Conservation (phyloP, 441 rosid species). For the Capsella rubella region DNA sequence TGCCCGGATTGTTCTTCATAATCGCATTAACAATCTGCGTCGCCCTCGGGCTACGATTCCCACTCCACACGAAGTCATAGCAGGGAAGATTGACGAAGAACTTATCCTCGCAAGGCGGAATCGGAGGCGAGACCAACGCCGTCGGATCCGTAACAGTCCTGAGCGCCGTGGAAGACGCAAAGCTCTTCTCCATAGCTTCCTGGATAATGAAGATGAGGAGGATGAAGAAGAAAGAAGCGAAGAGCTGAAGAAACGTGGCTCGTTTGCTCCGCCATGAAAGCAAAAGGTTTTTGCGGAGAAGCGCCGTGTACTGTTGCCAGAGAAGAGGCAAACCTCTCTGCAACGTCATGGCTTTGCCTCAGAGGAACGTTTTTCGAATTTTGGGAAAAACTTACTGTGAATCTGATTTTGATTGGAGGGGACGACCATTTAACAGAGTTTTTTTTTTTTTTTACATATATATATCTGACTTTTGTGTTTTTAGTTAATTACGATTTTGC, state of each 20-base stretch:
- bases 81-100: conserved; percentile 66
- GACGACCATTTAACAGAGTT: too few relatives aligned
- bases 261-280: conserved; percentile 91
- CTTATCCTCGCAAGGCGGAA: conserved; percentile 87
- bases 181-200: conserved; percentile 52
- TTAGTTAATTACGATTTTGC: too few relatives aligned
- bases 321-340: conserved; percentile 60
- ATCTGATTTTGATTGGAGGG: too few relatives aligned
- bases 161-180: conserved; percentile 47
- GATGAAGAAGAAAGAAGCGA: conserved; percentile 88
- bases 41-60: conserved; percentile 59
- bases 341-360: conserved; percentile 48
- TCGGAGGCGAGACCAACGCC: conserved; percentile 57
- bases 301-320: conserved; percentile 66
- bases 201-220: conserved; percentile 77
- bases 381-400: too few relatives aligned
- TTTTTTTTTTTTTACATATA: too few relatives aligned
- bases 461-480: too few relatives aligned
- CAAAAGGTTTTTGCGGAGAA: conserved; percentile 73
- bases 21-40: conserved; percentile 55
- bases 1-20: conserved; percentile 76
- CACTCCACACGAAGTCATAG: conserved; percentile 92
- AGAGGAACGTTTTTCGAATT: too few relatives aligned
- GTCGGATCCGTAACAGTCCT: conserved; percentile 55
- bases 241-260: conserved; percentile 78